These are phyloP conservation scores for Novakomyces olei DNA, from an alignment of 805 yeast genomes.

Conservation along the genomic window DNA sequence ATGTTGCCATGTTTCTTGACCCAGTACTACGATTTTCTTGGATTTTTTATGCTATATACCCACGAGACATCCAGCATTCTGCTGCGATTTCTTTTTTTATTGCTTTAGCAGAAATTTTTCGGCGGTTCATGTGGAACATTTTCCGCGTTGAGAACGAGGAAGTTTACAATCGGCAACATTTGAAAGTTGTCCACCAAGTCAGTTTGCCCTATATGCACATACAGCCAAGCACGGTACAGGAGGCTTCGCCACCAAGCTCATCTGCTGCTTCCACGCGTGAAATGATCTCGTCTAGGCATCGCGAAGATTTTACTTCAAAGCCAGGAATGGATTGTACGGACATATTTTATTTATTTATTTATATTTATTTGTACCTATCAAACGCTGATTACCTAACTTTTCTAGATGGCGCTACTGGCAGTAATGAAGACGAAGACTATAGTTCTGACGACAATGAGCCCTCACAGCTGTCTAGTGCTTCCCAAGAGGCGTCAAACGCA, in stretches of 20 bases:
- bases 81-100: slow-evolving; percentile 67
- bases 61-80: slow-evolving; percentile 59
- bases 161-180: slow-evolving; percentile 7
- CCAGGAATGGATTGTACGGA: too few relatives aligned
- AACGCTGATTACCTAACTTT: too few relatives aligned
- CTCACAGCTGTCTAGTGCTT: too few relatives aligned
- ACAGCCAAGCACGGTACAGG: too few relatives aligned
- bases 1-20: slow-evolving; percentile 51
- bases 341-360: too few relatives aligned
- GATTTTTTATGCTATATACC: slow-evolving; percentile 70
- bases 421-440: slow-evolving; percentile 24
- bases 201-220: too few relatives aligned
- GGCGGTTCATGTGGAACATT: slow-evolving; percentile 76
- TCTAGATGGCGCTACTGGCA: slow-evolving; percentile 12
- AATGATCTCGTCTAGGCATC: too few relatives aligned
- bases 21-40: slow-evolving; percentile 54
- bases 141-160: slow-evolving; percentile 95
- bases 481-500: slow-evolving; percentile 1
- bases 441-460: not conserved
- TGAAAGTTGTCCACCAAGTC: too few relatives aligned
- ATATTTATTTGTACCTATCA: too few relatives aligned
- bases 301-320: too few relatives aligned
- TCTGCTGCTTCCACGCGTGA: too few relatives aligned
- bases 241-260: too few relatives aligned
- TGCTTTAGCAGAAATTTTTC: slow-evolving; percentile 56